Conservation (phyloP, 805 yeast species). For the Tetrapisispora fleetii region DNA sequence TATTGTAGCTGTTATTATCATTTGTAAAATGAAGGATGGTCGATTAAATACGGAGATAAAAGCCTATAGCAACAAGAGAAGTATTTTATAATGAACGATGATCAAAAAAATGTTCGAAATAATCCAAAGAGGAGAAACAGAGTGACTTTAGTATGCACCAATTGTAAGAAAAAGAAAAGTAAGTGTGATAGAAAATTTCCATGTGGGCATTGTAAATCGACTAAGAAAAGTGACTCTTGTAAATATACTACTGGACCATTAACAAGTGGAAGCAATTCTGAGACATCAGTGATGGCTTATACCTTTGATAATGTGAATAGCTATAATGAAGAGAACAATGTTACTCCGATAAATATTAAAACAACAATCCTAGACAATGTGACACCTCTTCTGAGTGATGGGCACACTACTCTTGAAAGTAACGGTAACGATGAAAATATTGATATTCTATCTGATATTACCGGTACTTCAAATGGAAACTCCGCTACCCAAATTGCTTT, state of each 20-base stretch:
- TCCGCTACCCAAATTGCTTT: not conserved
- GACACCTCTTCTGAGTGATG: not conserved
- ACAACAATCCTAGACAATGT: too few species aligned
- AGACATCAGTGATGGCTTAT: not conserved
- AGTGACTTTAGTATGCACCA: constrained; percentile 25
- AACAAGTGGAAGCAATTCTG: not conserved
- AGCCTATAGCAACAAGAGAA: not conserved
- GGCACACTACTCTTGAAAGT: not conserved
- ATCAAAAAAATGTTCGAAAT: not conserved
- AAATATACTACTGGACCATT: constrained; percentile 4
- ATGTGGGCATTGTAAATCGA: constrained; percentile 18
- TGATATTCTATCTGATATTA: not conserved
- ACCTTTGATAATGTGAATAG: not conserved
- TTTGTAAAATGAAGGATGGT: too few species aligned
- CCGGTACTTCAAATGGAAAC: not conserved
- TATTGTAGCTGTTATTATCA: too few species aligned
- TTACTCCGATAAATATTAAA: too few species aligned
- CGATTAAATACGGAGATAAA: too few species aligned
- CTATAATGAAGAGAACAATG: not conserved
- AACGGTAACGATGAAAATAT: not conserved
- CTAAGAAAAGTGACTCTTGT: constrained; percentile 17
- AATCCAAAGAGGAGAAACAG: constrained; percentile 14
- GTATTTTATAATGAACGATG: not conserved
- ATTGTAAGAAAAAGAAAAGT: constrained; percentile 26
- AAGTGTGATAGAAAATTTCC: constrained; percentile 24